A percentile compares a stretch with the other conserved stretches of the same genome.
phyloP scores from a whole-genome alignment of 805 yeast genomes.

The Candida odintsovae region DNA sequence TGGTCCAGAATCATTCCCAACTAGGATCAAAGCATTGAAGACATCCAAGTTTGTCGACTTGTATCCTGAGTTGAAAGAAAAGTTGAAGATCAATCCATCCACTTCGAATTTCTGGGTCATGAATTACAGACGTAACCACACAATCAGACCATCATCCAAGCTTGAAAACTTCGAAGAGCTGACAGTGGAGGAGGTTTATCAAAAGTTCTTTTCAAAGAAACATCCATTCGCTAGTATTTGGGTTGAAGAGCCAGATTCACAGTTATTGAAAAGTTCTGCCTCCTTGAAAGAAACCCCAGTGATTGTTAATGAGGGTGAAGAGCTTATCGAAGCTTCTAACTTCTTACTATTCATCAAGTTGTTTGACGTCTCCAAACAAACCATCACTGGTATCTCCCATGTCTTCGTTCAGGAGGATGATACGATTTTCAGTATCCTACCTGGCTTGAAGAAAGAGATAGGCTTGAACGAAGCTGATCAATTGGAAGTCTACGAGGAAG shows the following conservation, averaged over 20 bases:
- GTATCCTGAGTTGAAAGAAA: slow-evolving; percentile 41
- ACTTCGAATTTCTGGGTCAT: slow-evolving; percentile 57
- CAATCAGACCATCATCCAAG: slow-evolving; percentile 55
- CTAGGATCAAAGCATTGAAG: slow-evolving; percentile 47
- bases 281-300: neutral
- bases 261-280: slow-evolving; percentile 19
- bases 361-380: slow-evolving; percentile 52
- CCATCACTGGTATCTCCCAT: slow-evolving; percentile 64
- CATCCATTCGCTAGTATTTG: slow-evolving; percentile 50
- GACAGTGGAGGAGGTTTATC: slow-evolving; percentile 48
- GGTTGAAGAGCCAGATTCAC: slow-evolving; percentile 50
- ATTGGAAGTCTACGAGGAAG: slow-evolving; percentile 51
- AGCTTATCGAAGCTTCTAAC: slow-evolving; percentile 21
- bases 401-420: slow-evolving; percentile 44
- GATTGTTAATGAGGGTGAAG: slow-evolving; percentile 12
- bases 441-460: slow-evolving; percentile 36
- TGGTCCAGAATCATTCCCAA: slow-evolving; percentile 41
- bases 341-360: slow-evolving; percentile 50
- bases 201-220: slow-evolving; percentile 39
- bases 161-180: slow-evolving; percentile 27
- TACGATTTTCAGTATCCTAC: slow-evolving; percentile 34
- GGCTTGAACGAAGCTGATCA: slow-evolving; percentile 29
- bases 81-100: slow-evolving; percentile 31
- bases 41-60: slow-evolving; percentile 48
- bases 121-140: slow-evolving; percentile 62